Conservation (phyloP, 257 asterid genomes). For the Echites panduratus region DNA sequence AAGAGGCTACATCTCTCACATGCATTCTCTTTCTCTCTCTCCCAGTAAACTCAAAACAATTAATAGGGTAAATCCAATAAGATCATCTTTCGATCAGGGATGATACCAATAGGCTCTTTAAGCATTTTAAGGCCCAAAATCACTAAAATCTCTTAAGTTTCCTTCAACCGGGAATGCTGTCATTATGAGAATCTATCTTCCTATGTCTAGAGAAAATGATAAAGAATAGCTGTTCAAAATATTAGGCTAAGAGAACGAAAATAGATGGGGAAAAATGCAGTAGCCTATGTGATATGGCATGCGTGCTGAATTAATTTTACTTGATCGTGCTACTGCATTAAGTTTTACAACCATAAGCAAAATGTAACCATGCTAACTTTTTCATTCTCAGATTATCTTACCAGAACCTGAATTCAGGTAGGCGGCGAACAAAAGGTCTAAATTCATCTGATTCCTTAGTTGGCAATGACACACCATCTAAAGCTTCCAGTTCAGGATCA, state of each 20-base stretch:
- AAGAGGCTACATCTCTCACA: no score
- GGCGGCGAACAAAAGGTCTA: conserved; percentile 53
- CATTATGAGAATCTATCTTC: not conserved
- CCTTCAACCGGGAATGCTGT: not conserved
- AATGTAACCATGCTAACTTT: not conserved
- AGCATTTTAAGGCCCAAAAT: no score
- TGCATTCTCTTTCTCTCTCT: no score
- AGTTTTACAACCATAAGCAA: not conserved
- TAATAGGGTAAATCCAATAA: no score
- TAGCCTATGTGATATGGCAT: not conserved
- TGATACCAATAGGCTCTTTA: no score
- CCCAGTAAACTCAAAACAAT: no score
- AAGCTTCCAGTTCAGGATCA: conserved; percentile 52
- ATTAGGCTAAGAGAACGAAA: not conserved
- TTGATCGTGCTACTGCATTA: not conserved
- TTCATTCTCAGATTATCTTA: conserved; percentile 22
- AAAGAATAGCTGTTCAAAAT: not conserved
- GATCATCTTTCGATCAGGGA: no score
- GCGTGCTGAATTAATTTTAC: not conserved
- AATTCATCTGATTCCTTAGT: conserved; percentile 41
- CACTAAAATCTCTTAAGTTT: no score
- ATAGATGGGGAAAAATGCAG: not conserved
- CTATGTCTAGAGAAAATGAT: not conserved
- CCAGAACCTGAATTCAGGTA: conserved; percentile 65
- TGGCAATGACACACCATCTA: conserved; percentile 51